These are phyloP conservation scores for Claviceps fusiformis DNA, from an alignment of 2,329 filamentous ascomycete species.

Conservation along the genomic window DNA sequence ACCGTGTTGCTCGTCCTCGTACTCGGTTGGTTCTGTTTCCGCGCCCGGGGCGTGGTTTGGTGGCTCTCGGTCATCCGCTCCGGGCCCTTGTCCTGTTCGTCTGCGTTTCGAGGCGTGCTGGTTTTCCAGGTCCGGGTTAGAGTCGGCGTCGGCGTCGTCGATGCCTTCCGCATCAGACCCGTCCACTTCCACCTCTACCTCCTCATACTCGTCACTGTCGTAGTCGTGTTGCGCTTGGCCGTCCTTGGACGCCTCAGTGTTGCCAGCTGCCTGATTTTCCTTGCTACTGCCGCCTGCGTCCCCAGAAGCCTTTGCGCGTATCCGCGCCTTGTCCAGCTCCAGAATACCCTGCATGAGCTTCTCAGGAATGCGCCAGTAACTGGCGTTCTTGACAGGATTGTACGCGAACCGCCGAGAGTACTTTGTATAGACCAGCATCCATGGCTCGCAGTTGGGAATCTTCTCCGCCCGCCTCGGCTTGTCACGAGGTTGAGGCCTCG, in stretches of 20 bases:
- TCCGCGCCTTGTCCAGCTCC: slow-evolving; percentile 58
- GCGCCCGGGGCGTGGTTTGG: slow-evolving; percentile 21
- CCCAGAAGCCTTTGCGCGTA: slow-evolving; percentile 39
- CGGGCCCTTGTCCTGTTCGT: slow-evolving; percentile 38
- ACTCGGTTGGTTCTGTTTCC: slow-evolving; percentile 12
- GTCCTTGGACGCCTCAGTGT: slow-evolving; percentile 9
- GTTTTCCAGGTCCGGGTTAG: slow-evolving; percentile 7
- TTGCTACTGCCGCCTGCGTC: slow-evolving; percentile 6
- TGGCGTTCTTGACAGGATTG: slow-evolving; percentile 73
- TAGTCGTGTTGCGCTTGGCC: slow-evolving; percentile 22
- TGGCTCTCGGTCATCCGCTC: slow-evolving; percentile 32
- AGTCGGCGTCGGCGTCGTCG: slow-evolving; percentile 18
- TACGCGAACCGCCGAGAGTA: slow-evolving; percentile 81
- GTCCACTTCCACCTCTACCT: slow-evolving; percentile 46
- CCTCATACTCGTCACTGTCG: slow-evolving; percentile 62
- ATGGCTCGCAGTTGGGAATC: slow-evolving; percentile 73
- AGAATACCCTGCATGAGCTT: slow-evolving; percentile 69
- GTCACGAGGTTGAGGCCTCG: slow-evolving; percentile 58
- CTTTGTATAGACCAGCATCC: slow-evolving; percentile 88
- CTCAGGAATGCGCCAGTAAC: slow-evolving; percentile 89
- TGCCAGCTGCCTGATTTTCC: not conserved
- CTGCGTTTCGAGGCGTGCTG: slow-evolving; percentile 47
- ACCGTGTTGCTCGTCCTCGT: not conserved
- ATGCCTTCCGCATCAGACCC: slow-evolving; percentile 43
- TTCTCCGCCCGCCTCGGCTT: slow-evolving; percentile 65